These are phyloP conservation scores for Pestalotiopsis sp. DNA, from an alignment of 2,329 filamentous ascomycete species.

Conservation along the genomic window DNA sequence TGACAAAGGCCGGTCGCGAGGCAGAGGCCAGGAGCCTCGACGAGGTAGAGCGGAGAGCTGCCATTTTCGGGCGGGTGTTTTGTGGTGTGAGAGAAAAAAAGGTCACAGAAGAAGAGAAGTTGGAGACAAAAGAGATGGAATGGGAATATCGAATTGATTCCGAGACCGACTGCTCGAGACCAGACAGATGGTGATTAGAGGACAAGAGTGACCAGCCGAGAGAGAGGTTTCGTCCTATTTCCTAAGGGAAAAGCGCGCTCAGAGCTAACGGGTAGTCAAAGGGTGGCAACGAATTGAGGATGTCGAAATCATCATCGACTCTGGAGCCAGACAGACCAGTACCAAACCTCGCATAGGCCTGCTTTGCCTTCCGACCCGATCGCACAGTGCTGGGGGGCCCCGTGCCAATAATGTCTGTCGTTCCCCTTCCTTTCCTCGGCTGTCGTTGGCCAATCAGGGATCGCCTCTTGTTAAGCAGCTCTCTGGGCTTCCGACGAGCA, in stretches of 20 bases:
- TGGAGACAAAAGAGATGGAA: neutral
- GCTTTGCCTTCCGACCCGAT: slow-evolving; percentile 5
- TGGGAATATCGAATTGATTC: neutral
- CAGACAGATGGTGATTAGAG: neutral
- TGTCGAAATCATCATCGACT: slow-evolving; percentile 12
- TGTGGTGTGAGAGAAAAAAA: neutral
- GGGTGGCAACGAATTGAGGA: slow-evolving; percentile 10
- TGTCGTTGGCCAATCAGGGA: slow-evolving; percentile 6
- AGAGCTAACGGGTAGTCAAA: neutral
- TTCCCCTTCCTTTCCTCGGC: slow-evolving; percentile 9
- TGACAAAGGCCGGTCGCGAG: slow-evolving; percentile 39
- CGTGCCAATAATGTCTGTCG: neutral
- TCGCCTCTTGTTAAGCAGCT: slow-evolving; percentile 8
- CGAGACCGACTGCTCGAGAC: slow-evolving; percentile 3
- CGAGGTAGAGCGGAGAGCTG: slow-evolving; percentile 62
- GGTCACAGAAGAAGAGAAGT: neutral
- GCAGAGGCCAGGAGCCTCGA: slow-evolving; percentile 52
- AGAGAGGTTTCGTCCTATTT: neutral
- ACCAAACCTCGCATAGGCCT: neutral
- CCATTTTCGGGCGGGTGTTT: slow-evolving; percentile 45
- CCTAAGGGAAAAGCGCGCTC: neutral
- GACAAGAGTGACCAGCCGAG: neutral
- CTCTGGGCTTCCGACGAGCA: neutral
- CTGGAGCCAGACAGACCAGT: neutral
- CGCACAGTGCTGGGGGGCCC: neutral